These are phyloP conservation scores for Carex cristatella DNA, from an alignment of 176 grass and related monocot species.

Conservation along the genomic window DNA sequence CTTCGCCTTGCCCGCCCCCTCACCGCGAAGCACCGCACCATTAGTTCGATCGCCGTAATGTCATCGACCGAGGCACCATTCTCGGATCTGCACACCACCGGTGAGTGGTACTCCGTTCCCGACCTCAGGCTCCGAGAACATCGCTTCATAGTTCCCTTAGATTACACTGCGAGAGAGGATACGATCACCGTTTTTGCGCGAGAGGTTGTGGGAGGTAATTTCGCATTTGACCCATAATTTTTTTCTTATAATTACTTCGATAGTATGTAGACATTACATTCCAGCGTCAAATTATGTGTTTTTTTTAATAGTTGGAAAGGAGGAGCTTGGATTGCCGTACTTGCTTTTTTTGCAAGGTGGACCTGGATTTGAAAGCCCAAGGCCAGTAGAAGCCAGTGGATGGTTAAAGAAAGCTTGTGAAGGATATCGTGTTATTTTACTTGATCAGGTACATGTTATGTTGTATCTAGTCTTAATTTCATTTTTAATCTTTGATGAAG, in stretches of 20 bases:
- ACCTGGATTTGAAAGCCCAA: constrained; percentile 80
- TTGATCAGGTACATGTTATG: constrained; percentile 56
- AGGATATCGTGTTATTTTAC: constrained; percentile 64
- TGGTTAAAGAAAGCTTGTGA: constrained; percentile 93
- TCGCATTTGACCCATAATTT: neutral
- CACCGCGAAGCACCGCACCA: constrained; percentile 4
- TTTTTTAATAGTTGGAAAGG: constrained; percentile 55
- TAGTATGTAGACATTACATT: neutral
- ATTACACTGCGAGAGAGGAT: constrained; percentile 27
- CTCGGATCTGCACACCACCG: constrained; percentile 37
- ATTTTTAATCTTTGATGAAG: neutral
- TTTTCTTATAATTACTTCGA: neutral
- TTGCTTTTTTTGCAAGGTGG: constrained; percentile 87
- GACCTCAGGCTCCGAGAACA: constrained; percentile 84
- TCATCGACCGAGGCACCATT: neutral
- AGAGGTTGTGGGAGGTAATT: constrained; percentile 70
- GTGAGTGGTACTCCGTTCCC: constrained; percentile 59
- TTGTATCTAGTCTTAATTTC: neutral
- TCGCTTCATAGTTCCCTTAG: constrained; percentile 75
- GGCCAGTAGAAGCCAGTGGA: constrained; percentile 60
- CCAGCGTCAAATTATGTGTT: neutral
- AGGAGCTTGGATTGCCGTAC: constrained; percentile 59
- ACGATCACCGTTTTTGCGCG: constrained; percentile 78
- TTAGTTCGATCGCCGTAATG: constrained; percentile 30
- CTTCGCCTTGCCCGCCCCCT: neutral